Evolutionary conservation across 2,329 filamentous ascomycete genomes (phyloP), one percentile per base, ranked within the genome.

Genomic region (Colletotrichum australisinense): DNA sequence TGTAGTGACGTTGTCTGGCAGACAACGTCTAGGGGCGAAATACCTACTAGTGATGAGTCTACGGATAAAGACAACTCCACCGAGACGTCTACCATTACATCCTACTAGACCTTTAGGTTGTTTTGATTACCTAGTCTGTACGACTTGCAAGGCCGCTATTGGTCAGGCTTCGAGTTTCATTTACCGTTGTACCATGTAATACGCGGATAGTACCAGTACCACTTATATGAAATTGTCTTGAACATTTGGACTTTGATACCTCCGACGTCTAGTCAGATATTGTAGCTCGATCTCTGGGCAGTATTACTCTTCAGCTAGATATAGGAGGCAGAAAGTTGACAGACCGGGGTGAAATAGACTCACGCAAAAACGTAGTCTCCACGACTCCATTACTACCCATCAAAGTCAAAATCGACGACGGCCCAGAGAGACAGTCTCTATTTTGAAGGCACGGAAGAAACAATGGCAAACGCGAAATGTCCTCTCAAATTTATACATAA

Each of bases 381-480:
- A 11, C 8, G 4, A 49, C 42, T 49, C 0, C 42, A 2, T 49
- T 19, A 38, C 16, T 38, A 1, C 35, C 35, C 8, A 7, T 11
- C 19, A 49, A 7, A 49, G 16, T 22, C 42, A 49, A 49, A 49
- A 49, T 49, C 19, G 8, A 22, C 42, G 8, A 46, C 42, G 3
- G 1, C 19, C 19, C 0, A 22, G 8, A 49, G 42, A 2, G 42
- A 22, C 8, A n/a, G 19, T 49, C 7, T 19, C 38, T 19, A 42
- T 5, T 2, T 19, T 42, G 38, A 6, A 19, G 14, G 5, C 14
- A 5, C 14, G 19, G 7, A 7, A n/a, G 7, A 49, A 1, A 5
- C 1, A 2, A 16, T 6, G 8, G 1, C 19, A 4, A 49, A 9
- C 14, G 8, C 8, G 3, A 9, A n/a, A 42, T 16, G 1, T 1